These are phyloP conservation scores for Asparagopsis taxiformis DNA, from an alignment of 31 red algal genomes.

Conservation along the genomic window DNA sequence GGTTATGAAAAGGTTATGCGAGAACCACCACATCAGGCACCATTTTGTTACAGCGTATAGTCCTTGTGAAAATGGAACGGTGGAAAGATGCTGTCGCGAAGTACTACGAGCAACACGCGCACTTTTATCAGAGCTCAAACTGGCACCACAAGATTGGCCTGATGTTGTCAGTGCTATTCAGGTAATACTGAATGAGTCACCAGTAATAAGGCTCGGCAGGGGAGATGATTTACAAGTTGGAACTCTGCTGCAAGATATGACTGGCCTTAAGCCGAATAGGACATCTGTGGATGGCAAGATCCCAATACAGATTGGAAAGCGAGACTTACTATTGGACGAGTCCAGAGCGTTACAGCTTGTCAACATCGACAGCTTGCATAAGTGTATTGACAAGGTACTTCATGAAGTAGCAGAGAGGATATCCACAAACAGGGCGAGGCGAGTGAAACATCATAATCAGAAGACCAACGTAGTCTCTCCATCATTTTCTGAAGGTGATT, in stretches of 20 bases:
- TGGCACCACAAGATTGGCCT: not conserved
- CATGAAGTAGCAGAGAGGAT: not conserved
- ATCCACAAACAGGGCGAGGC: not conserved
- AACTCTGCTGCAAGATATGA: no score
- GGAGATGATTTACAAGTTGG: no score
- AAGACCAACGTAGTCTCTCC: not conserved
- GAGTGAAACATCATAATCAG: not conserved
- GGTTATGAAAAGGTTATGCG: not conserved
- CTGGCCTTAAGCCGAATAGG: no score
- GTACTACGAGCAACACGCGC: not conserved
- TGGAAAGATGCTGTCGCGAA: not conserved
- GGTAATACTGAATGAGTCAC: not conserved
- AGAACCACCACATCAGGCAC: not conserved
- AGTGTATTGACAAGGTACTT: not conserved
- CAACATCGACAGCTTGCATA: not conserved
- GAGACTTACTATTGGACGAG: no score
- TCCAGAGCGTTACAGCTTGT: not conserved
- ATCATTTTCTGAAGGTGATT: not conserved
- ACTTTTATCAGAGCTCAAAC: not conserved
- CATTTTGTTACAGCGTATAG: not conserved
- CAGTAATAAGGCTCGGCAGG: not conserved
- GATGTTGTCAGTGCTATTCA: not conserved
- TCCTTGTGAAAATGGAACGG: not conserved
- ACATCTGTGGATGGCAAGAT: no score
- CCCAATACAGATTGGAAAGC: no score